A percentile compares a stretch with the other conserved stretches of the same genome.
Evolutionary conservation across 2,329 filamentous ascomycete genomes (phyloP).

Genomic region (Rhynchosporium secalis): DNA sequence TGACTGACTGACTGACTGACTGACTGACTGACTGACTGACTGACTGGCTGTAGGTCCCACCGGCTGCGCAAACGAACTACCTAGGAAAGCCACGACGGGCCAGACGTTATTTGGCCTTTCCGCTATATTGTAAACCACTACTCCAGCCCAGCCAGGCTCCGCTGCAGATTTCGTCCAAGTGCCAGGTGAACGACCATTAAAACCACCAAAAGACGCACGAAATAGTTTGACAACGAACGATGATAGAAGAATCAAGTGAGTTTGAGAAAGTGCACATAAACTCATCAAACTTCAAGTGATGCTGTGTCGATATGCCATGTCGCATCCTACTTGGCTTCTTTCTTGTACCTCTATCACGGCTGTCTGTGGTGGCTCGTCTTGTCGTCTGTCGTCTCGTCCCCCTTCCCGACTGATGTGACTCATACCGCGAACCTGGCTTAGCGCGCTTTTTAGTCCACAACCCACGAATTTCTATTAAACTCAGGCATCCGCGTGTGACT

Average conservation of each 20-base stretch:
- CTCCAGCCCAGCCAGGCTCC: background rate
- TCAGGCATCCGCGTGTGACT: background rate
- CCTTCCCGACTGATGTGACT: background rate
- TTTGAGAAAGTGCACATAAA: background rate
- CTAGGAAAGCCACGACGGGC: too few relatives aligned
- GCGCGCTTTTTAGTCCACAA: background rate
- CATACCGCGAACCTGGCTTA: background rate
- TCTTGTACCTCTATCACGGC: background rate
- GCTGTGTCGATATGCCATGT: background rate
- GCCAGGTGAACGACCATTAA: background rate
- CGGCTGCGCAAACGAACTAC: background rate
- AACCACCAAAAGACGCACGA: background rate
- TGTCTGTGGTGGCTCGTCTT: background rate
- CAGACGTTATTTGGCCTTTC: background rate
- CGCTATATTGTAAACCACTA: background rate
- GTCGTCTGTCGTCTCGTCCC: background rate
- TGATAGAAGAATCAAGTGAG: background rate
- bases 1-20: too few relatives aligned
- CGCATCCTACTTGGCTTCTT: background rate
- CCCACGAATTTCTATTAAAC: background rate
- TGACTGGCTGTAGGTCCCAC: background rate
- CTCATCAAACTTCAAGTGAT: background rate
- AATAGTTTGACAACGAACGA: slow-evolving; percentile 6
- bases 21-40: too few relatives aligned
- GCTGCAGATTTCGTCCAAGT: background rate